These are phyloP conservation scores for Annulohypoxylon maeteangense DNA, from an alignment of 495 filamentous ascomycete species.

Conservation along the genomic window DNA sequence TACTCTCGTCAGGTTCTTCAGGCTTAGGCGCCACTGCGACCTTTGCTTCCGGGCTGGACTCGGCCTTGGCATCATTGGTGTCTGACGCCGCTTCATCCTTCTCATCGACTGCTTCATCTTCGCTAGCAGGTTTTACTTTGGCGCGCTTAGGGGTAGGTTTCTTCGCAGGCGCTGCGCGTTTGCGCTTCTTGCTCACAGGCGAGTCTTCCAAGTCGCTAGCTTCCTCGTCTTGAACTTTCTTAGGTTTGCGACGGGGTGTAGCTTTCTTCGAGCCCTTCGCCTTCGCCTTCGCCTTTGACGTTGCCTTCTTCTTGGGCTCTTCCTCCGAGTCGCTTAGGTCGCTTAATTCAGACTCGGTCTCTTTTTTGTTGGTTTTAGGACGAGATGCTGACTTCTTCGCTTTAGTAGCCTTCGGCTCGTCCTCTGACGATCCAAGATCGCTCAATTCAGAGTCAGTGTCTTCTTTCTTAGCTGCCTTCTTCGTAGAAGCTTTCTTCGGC, in stretches of 20 bases:
- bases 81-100: slow-evolving; percentile 38
- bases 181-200: slow-evolving; percentile 40
- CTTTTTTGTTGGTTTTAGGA: slow-evolving; percentile 46
- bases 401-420: slow-evolving; percentile 37
- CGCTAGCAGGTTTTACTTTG: slow-evolving; percentile 50
- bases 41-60: slow-evolving; percentile 38
- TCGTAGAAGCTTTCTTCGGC: slow-evolving; percentile 35
- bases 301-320: slow-evolving; percentile 50
- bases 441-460: slow-evolving; percentile 46
- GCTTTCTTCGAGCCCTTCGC: slow-evolving; percentile 43
- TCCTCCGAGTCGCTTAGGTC: slow-evolving; percentile 45
- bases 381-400: slow-evolving; percentile 22
- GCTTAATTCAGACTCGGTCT: slow-evolving; percentile 46
- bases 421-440: slow-evolving; percentile 40
- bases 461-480: slow-evolving; percentile 35
- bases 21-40: slow-evolving; percentile 39
- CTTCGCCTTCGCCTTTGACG: no score
- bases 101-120: slow-evolving; percentile 48
- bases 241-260: slow-evolving; percentile 40
- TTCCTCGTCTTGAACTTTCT: slow-evolving; percentile 32
- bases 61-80: slow-evolving; percentile 11
- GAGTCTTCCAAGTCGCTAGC: slow-evolving; percentile 37
- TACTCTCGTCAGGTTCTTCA: slow-evolving; percentile 34
- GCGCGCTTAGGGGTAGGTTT: slow-evolving; percentile 43
- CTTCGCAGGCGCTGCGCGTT: slow-evolving; percentile 30